Evolutionary conservation across 805 yeast genomes (phyloP).

Genomic region (Blastobotrys mokoenaii): DNA sequence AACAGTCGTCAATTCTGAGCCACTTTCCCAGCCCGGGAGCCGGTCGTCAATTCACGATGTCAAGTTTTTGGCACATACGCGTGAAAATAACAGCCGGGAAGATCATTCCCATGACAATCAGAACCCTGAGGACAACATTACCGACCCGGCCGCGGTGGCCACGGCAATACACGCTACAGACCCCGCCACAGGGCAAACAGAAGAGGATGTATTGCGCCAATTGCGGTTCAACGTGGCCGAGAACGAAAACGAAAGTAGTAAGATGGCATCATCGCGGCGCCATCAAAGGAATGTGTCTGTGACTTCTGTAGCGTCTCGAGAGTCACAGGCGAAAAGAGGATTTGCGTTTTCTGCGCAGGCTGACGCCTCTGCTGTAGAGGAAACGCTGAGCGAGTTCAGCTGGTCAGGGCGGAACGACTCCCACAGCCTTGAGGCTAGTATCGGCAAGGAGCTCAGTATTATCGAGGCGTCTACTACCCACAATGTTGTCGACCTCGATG

Average conservation of each 20-base stretch:
- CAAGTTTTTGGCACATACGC: constrained; percentile 7
- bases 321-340: neutral
- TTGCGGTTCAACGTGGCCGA: too few species aligned
- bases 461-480: constrained; percentile 57
- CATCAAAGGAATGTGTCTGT: neutral
- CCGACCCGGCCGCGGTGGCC: too few species aligned
- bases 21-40: too few species aligned
- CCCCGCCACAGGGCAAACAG: too few species aligned
- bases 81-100: neutral
- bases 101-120: neutral
- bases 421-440: constrained; percentile 45
- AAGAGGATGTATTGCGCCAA: too few species aligned
- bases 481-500: constrained; percentile 43
- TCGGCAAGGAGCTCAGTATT: constrained; percentile 50
- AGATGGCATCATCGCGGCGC: too few species aligned
- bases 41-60: constrained; percentile 9
- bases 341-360: constrained; percentile 14
- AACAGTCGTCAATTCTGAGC: too few species aligned
- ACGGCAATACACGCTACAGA: too few species aligned
- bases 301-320: neutral
- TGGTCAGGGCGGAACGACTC: constrained; percentile 70
- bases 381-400: constrained; percentile 64
- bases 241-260: too few species aligned
- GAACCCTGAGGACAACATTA: neutral
- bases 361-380: constrained; percentile 38